Conservation (phyloP, 192 early-diverging fungal genomes). For the Coemansia sp. region DNA sequence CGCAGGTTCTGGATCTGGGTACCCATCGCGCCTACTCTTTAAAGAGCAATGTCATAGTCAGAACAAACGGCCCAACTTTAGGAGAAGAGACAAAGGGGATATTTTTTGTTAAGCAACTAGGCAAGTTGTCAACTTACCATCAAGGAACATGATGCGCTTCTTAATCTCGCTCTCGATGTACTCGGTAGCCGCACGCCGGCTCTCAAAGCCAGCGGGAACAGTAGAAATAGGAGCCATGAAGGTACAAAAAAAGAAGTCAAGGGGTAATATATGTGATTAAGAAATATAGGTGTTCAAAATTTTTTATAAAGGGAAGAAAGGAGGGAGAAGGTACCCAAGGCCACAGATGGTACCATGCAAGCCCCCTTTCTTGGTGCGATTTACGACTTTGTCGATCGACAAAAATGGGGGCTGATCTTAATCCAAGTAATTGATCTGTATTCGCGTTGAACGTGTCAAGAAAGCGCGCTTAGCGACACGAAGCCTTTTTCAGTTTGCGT, state of each 20-base stretch:
- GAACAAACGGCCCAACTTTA: background rate
- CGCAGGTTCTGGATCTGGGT: constrained; percentile 84
- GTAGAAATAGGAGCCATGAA: constrained; percentile 31
- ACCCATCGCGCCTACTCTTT: constrained; percentile 75
- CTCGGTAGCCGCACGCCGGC: constrained; percentile 51
- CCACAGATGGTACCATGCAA: background rate
- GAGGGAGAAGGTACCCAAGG: background rate
- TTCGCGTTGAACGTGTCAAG: background rate
- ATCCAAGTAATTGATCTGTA: background rate
- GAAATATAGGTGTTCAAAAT: background rate
- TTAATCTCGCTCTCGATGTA: constrained; percentile 75
- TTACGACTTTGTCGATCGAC: background rate
- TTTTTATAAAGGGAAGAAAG: background rate
- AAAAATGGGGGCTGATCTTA: background rate
- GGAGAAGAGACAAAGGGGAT: background rate
- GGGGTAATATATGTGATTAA: background rate
- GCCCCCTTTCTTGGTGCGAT: background rate
- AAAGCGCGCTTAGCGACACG: background rate
- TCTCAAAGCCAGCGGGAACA: constrained; percentile 39
- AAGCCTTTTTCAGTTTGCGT: too few relatives aligned
- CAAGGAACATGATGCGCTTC: constrained; percentile 93
- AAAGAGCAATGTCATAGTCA: background rate
- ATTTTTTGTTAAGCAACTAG: background rate
- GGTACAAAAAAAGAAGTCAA: background rate
- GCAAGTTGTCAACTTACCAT: constrained; percentile 58